Evolutionary conservation across 495 filamentous ascomycete genomes (phyloP).

Genomic region (Hyphodiscus hymeniophilus): DNA sequence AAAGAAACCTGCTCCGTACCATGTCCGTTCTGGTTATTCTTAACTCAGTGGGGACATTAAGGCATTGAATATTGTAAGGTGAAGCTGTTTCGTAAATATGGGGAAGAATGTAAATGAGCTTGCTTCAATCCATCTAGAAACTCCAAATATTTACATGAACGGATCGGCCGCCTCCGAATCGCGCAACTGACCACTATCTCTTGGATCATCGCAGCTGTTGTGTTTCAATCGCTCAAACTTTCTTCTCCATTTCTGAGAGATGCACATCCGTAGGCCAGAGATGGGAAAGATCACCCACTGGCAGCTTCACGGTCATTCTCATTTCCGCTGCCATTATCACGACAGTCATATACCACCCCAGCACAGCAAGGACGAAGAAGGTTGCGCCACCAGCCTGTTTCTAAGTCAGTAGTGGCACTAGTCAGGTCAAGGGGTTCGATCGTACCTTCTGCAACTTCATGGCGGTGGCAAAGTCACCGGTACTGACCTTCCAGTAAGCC

Average conservation of each 20-base stretch:
- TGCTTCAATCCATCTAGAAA: no score
- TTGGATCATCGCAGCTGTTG: no score
- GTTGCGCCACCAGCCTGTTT: slow-evolving; percentile 36
- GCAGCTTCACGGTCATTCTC: slow-evolving; percentile 43
- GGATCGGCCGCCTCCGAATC: no score
- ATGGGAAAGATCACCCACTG: slow-evolving; percentile 44
- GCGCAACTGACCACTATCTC: no score
- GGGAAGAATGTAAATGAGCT: no score
- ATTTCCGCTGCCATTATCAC: slow-evolving; percentile 49
- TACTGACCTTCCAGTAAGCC: slow-evolving; percentile 42
- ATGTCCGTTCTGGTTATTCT: no score
- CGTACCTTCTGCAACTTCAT: slow-evolving; percentile 37
- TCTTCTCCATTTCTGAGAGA: slow-evolving; percentile 28
- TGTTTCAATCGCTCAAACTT: slow-evolving; percentile 15
- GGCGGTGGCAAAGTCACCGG: slow-evolving; percentile 36
- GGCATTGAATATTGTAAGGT: no score
- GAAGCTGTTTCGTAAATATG: no score
- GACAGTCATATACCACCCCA: slow-evolving; percentile 49
- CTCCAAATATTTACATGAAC: no score
- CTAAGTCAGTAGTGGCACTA: slow-evolving; percentile 2
- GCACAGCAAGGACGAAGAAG: slow-evolving; percentile 38
- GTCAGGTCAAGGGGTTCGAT: background rate
- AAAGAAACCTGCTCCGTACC: no score
- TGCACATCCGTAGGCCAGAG: slow-evolving; percentile 44
- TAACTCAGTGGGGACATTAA: no score